Percentiles rank a stretch among this genome's conserved stretches.
Conservation (phyloP, 2,329 filamentous ascomycete species). For the Penicillium thymicola region DNA sequence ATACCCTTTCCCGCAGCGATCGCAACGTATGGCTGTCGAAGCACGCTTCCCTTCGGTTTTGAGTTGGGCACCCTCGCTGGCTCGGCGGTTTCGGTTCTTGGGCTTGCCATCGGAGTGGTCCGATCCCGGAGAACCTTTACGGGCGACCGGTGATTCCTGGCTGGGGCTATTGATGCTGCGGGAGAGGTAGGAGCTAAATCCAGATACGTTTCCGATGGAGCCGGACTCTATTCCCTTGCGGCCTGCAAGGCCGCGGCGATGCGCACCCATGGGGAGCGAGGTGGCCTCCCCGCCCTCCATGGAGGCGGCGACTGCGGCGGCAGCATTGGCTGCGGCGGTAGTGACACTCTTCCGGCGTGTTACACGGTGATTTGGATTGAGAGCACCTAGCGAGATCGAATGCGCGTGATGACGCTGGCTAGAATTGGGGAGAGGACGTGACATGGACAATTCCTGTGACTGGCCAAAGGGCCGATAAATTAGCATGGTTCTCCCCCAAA, state of each 20-base stretch:
- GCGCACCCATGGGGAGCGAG: constrained; percentile 54
- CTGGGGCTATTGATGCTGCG: constrained; percentile 38
- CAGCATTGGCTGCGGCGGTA: constrained; percentile 70
- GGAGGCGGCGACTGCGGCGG: constrained; percentile 65
- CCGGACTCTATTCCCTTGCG: constrained; percentile 64
- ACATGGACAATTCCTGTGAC: constrained; percentile 49
- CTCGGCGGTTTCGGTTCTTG: constrained; percentile 57
- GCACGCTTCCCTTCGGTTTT: constrained; percentile 78
- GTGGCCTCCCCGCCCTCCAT: constrained; percentile 62
- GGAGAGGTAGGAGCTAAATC: constrained; percentile 43
- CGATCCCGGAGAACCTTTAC: constrained; percentile 39
- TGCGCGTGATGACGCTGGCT: constrained; percentile 77
- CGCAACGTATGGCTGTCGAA: constrained; percentile 85
- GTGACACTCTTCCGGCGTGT: constrained; percentile 91
- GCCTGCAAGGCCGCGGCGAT: constrained; percentile 51
- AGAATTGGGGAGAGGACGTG: constrained; percentile 65
- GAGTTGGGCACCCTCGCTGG: constrained; percentile 83
- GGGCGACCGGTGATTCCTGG: constrained; percentile 33
- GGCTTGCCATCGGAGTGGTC: constrained; percentile 41
- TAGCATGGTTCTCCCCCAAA: constrained; percentile 8
- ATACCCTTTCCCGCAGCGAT: constrained; percentile 98
- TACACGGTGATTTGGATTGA: constrained; percentile 80
- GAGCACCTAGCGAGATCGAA: constrained; percentile 71
- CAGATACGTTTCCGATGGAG: constrained; percentile 43
- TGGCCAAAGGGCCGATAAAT: constrained; percentile 22